Evolutionary conservation across 345 rosid genomes (phyloP).

Genomic region (Bretschneidera sinensis): DNA sequence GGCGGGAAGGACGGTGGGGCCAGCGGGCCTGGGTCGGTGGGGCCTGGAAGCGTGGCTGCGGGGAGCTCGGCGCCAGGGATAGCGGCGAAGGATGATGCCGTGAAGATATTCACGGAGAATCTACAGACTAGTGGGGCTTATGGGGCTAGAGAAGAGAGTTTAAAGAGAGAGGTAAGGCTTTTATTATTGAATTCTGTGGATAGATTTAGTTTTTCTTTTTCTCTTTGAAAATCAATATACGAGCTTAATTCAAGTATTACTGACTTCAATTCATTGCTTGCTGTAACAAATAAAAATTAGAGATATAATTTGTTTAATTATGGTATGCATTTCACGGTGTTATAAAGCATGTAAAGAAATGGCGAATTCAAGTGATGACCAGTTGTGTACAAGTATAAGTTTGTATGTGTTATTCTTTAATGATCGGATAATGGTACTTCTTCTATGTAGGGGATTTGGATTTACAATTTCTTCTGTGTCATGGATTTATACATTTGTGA

Average conservation of each 20-base stretch:
- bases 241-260: too few relatives aligned
- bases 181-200: background rate
- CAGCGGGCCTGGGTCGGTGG: constrained; percentile 33
- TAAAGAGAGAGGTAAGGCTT: constrained; percentile 74
- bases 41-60: constrained; percentile 25
- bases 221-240: background rate
- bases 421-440: background rate
- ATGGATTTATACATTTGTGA: background rate
- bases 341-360: too few relatives aligned
- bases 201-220: background rate
- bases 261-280: too few relatives aligned
- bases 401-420: too few relatives aligned
- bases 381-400: background rate
- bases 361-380: background rate
- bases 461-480: background rate
- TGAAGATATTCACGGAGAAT: constrained; percentile 83
- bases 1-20: constrained; percentile 54
- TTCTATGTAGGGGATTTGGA: background rate
- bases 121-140: constrained; percentile 97
- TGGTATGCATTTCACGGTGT: background rate
- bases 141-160: constrained; percentile 86
- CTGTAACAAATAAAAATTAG: too few relatives aligned
- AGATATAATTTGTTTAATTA: background rate
- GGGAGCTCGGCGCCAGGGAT: constrained; percentile 46
- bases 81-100: constrained; percentile 66